A percentile compares a stretch with the other conserved stretches of the same genome.
phyloP scores from a whole-genome alignment of 169 alveolate species.

The Plasmodium yoelii region DNA sequence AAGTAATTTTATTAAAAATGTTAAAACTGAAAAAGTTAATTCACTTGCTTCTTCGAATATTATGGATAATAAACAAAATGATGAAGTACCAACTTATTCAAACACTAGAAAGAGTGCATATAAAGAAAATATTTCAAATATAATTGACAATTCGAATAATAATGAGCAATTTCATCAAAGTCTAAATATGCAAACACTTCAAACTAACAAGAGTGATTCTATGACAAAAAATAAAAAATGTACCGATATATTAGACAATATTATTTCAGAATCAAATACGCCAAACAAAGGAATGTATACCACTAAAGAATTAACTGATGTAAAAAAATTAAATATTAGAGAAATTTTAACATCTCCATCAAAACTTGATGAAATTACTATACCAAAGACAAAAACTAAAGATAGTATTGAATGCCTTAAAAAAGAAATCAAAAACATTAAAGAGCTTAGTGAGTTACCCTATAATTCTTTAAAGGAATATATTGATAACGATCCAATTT shows the following conservation, averaged over 20 bases:
- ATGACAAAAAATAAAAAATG: no score
- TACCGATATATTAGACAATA: no score
- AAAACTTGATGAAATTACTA: not conserved
- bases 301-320: not conserved
- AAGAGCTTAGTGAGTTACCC: constrained; percentile 4
- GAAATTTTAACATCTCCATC: no score
- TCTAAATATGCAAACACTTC: constrained; percentile 9
- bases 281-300: not conserved
- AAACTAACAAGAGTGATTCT: constrained; percentile 7
- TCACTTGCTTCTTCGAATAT: not conserved
- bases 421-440: constrained; percentile 10
- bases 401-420: constrained; percentile 24
- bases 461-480: constrained; percentile 23
- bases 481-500: constrained; percentile 24
- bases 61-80: not conserved
- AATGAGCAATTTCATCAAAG: not conserved
- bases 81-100: constrained; percentile 24
- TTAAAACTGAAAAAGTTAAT: not conserved
- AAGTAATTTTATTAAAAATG: constrained; percentile 60
- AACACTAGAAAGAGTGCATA: constrained; percentile 18
- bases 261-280: no score
- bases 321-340: no score
- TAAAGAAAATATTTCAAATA: constrained; percentile 6
- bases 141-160: not conserved
- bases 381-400: constrained; percentile 9